Base-by-base conservation (phyloP, 805 yeast species). In the Torulaspora maleeae region DNA sequence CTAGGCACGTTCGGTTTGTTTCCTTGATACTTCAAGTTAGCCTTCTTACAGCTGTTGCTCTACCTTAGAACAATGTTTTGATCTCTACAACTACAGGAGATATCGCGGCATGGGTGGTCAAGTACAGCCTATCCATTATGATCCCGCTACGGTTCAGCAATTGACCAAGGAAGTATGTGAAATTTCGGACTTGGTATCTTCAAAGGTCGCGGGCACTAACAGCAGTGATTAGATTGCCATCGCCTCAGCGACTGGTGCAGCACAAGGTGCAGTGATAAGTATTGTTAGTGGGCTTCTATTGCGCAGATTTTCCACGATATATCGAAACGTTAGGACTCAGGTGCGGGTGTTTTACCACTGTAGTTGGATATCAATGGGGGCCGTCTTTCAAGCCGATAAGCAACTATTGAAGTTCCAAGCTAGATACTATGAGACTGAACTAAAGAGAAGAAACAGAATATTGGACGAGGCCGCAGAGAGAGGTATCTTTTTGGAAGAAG, bases 401-500 rank as follows among this genome's bases (percentile, higher is more conserved):
- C 73, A 68, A 48, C 54, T 70, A 28, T 38, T 66, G 17, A 61
- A 52, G 19, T 69, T 69, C 50, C 71, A 70, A 43, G 52, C 61
- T 22, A 60, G 67, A 36, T 54, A 64, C 27, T 66, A 62, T 47
- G 54, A 47, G 7, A 64, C 64, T 16, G 72, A 72, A 45, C 46
- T 55, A 34, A 48, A 47, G n/a, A 63, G 71, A 51, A 63, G 74
- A 48, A 58, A 57, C 29, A 62, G 55, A 37, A 55, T 70, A 19
- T 43, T 72, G 33, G 71, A 71, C 46, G 72, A 70, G 30, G 76
- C 75, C 22, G 76, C 76, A 10, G 75, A 72, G 24, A 61, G 71
- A 44, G 77, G 76, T 3, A 58, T 70, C 13, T 71, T 68, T 39
- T 45, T 71, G 33, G 74, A 71, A 42, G 74, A 69, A 34, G 68